A percentile compares a stretch with the other conserved stretches of the same genome.
phyloP scores from a whole-genome alignment of 106 monocot genomes.

The Allium cepa region DNA sequence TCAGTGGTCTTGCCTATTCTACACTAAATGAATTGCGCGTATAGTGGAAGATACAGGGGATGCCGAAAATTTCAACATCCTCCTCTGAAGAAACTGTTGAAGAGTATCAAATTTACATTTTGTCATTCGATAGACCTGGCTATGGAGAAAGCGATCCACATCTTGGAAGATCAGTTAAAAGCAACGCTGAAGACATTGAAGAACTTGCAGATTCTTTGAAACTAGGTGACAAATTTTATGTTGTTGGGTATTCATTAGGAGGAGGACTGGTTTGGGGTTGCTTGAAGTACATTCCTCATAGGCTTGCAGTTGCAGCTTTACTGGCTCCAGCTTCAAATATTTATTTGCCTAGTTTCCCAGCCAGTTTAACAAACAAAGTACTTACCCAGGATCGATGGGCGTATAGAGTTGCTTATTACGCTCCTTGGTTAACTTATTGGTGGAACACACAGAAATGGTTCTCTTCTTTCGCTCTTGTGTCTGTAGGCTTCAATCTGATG shows the following conservation, averaged over 20 bases:
- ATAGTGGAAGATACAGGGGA: too few species aligned
- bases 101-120: not conserved
- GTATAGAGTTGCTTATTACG: constrained; percentile 46
- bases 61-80: too few species aligned
- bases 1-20: too few species aligned
- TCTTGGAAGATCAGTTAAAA: not conserved
- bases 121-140: not conserved
- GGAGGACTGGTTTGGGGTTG: not conserved
- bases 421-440: constrained; percentile 54
- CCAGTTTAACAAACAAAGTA: constrained; percentile 36
- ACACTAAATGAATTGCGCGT: too few species aligned
- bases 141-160: not conserved
- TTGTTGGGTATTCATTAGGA: not conserved
- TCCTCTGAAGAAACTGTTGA: not conserved
- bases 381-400: constrained; percentile 46
- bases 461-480: constrained; percentile 36
- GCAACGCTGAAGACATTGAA: not conserved
- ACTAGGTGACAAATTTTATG: not conserved
- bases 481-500: constrained; percentile 1
- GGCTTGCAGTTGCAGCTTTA: constrained; percentile 51
- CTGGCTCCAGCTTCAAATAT: constrained; percentile 59
- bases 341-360: constrained; percentile 64
- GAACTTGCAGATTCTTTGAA: not conserved
- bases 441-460: constrained; percentile 78
- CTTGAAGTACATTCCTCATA: not conserved